These are phyloP conservation scores for Hypoxylon fuscum DNA, from an alignment of 495 filamentous ascomycete genomes.

Conservation along the genomic window DNA sequence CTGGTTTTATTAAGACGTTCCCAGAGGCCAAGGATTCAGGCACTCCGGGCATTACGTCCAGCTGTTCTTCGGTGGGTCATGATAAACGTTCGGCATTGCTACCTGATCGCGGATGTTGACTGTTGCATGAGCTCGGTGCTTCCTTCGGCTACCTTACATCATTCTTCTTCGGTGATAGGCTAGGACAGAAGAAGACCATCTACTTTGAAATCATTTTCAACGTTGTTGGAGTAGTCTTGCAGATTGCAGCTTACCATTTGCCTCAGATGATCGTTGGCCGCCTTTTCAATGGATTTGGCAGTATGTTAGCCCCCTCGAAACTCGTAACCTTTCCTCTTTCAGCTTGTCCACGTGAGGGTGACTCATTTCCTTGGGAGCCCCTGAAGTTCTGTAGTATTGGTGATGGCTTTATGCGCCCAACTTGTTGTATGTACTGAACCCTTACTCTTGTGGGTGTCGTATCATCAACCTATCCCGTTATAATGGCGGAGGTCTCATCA, in stretches of 20 bases:
- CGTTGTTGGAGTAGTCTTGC: constrained; percentile 43
- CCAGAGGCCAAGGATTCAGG: constrained; percentile 43
- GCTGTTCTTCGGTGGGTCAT: constrained; percentile 47
- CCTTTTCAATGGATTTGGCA: constrained; percentile 43
- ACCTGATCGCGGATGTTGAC: constrained; percentile 34
- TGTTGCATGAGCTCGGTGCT: constrained; percentile 64
- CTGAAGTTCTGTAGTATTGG: constrained; percentile 11
- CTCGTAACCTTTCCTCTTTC: background rate
- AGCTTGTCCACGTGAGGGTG: background rate
- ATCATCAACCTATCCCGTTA: constrained; percentile 41
- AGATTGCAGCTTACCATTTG: constrained; percentile 46
- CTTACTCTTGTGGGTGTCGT: constrained; percentile 38
- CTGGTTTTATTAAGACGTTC: constrained; percentile 44
- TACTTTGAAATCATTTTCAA: constrained; percentile 43
- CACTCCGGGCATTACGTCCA: constrained; percentile 49
- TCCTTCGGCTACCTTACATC: constrained; percentile 46
- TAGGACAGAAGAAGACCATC: constrained; percentile 49
- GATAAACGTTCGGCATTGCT: constrained; percentile 10
- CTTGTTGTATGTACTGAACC: constrained; percentile 20
- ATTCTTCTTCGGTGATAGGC: constrained; percentile 42
- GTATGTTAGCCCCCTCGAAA: constrained; percentile 17
- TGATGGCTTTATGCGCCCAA: constrained; percentile 9
- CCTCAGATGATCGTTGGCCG: constrained; percentile 46
- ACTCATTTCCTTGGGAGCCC: constrained; percentile 1
- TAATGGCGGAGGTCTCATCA: constrained; percentile 42